Evolutionary conservation across 768 basidiomycete species (phyloP).

Genomic region (Calocera cornea): DNA sequence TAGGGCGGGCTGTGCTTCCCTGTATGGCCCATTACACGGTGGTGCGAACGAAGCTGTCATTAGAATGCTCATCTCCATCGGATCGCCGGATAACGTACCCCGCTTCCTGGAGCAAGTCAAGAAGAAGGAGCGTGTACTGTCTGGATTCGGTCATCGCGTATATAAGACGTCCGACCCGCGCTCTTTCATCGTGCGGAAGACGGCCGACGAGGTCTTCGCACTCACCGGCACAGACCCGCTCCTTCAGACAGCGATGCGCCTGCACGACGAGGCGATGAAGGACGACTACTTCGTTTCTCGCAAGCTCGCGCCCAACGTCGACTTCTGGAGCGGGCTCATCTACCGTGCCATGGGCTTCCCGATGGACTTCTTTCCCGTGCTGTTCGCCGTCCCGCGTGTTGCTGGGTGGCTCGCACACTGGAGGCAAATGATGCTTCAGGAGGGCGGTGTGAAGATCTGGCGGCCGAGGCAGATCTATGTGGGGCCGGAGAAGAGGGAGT

Average conservation of each 20-base stretch:
- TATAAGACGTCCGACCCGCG: constrained; percentile 84
- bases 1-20: constrained; percentile 72
- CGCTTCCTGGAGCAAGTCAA: constrained; percentile 79
- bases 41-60: constrained; percentile 92
- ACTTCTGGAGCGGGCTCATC: constrained; percentile 55
- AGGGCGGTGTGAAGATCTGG: constrained; percentile 89
- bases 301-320: constrained; percentile 77
- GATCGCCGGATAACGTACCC: constrained; percentile 74
- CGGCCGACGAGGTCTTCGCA: constrained; percentile 78
- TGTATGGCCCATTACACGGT: constrained; percentile 42
- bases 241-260: constrained; percentile 75
- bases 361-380: constrained; percentile 83
- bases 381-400: constrained; percentile 84
- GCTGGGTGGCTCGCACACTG: constrained; percentile 91
- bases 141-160: constrained; percentile 80
- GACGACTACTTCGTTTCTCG: constrained; percentile 80
- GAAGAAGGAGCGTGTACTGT: constrained; percentile 72
- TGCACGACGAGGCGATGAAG: constrained; percentile 78
- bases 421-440: constrained; percentile 89
- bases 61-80: constrained; percentile 82
- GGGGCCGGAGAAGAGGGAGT: constrained; percentile 60
- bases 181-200: constrained; percentile 80
- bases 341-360: constrained; percentile 57
- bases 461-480: constrained; percentile 73
- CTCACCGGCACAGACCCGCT: constrained; percentile 79